These are phyloP conservation scores for Pleurotus giganteus DNA, from an alignment of 768 basidiomycete species.

Conservation along the genomic window DNA sequence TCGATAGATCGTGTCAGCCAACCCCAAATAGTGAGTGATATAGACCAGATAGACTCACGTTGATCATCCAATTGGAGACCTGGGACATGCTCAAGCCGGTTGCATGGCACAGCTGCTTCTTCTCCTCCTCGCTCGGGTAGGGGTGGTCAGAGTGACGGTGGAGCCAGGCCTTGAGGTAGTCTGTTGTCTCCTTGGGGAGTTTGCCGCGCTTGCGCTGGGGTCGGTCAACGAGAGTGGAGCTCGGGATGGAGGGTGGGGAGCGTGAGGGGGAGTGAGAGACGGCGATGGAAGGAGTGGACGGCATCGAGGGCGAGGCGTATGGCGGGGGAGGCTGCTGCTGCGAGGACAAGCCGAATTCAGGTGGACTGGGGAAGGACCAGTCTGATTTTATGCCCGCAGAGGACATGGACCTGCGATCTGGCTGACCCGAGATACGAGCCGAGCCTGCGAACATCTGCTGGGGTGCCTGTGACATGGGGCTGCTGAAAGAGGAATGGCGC, in stretches of 20 bases:
- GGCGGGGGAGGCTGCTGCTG: not conserved
- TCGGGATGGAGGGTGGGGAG: conserved; percentile 48
- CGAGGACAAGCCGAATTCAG: conserved; percentile 47
- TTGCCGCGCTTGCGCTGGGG: conserved; percentile 84
- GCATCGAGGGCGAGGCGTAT: conserved; percentile 44
- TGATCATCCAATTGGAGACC: conserved; percentile 94
- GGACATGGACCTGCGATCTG: conserved; percentile 52
- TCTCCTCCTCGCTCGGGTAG: conserved; percentile 88
- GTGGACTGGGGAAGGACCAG: conserved; percentile 62
- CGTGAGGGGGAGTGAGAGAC: conserved; percentile 50
- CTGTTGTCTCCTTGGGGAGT: conserved; percentile 87
- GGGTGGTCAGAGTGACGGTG: conserved; percentile 88
- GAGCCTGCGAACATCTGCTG: conserved; percentile 60
- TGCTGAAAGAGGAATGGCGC: conserved; percentile 67
- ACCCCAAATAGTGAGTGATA: not conserved
- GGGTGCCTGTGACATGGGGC: conserved; percentile 48
- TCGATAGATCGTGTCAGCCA: not conserved
- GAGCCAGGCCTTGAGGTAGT: conserved; percentile 86
- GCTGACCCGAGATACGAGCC: conserved; percentile 70
- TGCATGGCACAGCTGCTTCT: conserved; percentile 83
- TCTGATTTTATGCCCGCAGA: conserved; percentile 60
- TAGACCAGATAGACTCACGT: conserved; percentile 38
- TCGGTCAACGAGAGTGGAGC: conserved; percentile 67
- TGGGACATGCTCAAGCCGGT: conserved; percentile 88
- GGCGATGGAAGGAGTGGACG: conserved; percentile 40